Conservation (phyloP, 192 early-diverging fungal species). For the Coemansia sp. region DNA sequence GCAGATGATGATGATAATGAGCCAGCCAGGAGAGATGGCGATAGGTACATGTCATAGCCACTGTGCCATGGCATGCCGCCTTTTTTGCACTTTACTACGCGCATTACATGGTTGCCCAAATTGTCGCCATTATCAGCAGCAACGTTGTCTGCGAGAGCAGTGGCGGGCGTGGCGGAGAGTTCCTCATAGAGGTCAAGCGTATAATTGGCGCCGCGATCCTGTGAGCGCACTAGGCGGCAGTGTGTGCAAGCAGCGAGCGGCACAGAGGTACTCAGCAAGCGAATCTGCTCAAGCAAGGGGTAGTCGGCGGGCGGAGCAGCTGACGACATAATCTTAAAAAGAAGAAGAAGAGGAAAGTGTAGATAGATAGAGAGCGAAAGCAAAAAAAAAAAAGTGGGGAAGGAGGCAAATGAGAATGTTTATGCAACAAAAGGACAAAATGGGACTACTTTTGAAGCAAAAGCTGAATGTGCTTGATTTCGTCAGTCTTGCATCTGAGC, state of each 20-base stretch:
- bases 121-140: not conserved
- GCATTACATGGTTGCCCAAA: constrained; percentile 12
- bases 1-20: not conserved
- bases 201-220: not conserved
- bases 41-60: constrained; percentile 13
- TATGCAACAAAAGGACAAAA: not conserved
- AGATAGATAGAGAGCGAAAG: too few relatives aligned
- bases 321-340: not conserved
- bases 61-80: not conserved
- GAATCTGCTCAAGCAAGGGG: not conserved
- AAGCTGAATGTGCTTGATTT: constrained; percentile 57
- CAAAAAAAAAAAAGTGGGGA: not conserved
- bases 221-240: constrained; percentile 23
- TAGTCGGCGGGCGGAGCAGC: not conserved
- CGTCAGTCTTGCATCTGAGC: constrained; percentile 65
- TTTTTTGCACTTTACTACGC: constrained; percentile 3
- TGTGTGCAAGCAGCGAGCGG: constrained; percentile 20
- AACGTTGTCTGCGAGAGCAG: too few relatives aligned
- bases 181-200: constrained; percentile 21
- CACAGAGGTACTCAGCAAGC: constrained; percentile 7
- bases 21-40: not conserved
- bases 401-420: too few relatives aligned
- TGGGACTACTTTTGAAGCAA: constrained; percentile 19
- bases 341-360: too few relatives aligned
- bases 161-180: not conserved